These are phyloP conservation scores for Gryganskiella cystojenkinii DNA, from an alignment of 192 early-diverging fungal genomes.

Conservation along the genomic window DNA sequence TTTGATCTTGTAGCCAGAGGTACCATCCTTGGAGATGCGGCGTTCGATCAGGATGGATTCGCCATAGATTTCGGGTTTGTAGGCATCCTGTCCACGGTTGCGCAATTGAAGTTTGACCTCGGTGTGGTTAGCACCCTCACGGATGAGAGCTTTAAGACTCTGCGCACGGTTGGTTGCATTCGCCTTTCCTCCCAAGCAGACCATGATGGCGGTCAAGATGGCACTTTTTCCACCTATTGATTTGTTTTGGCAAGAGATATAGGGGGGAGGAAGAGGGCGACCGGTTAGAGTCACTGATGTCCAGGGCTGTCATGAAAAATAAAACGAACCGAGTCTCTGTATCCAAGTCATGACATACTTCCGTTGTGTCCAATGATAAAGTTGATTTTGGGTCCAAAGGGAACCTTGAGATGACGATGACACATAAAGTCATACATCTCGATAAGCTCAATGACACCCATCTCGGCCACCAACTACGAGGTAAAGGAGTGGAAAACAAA, in stretches of 20 bases:
- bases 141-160: slow-evolving; percentile 81
- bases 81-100: slow-evolving; percentile 90
- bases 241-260: no score
- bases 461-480: slow-evolving; percentile 56
- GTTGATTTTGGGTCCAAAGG: slow-evolving; percentile 90
- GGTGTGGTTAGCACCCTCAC: slow-evolving; percentile 79
- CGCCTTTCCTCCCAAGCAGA: slow-evolving; percentile 95
- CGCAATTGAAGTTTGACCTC: slow-evolving; percentile 77
- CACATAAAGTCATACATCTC: slow-evolving; percentile 97
- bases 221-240: slow-evolving; percentile 94
- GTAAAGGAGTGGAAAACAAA: neutral
- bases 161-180: slow-evolving; percentile 86
- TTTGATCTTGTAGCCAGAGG: slow-evolving; percentile 83
- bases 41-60: slow-evolving; percentile 87
- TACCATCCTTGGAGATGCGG: slow-evolving; percentile 69
- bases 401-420: slow-evolving; percentile 82
- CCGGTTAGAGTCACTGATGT: no score
- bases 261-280: no score
- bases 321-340: neutral
- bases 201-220: slow-evolving; percentile 89
- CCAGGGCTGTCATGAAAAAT: no score
- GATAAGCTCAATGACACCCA: slow-evolving; percentile 84
- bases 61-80: slow-evolving; percentile 83
- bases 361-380: slow-evolving; percentile 98
- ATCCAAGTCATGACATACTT: slow-evolving; percentile 57